These are phyloP conservation scores for Hypomyces perniciosus DNA, from an alignment of 2,329 filamentous ascomycete species.

Conservation along the genomic window DNA sequence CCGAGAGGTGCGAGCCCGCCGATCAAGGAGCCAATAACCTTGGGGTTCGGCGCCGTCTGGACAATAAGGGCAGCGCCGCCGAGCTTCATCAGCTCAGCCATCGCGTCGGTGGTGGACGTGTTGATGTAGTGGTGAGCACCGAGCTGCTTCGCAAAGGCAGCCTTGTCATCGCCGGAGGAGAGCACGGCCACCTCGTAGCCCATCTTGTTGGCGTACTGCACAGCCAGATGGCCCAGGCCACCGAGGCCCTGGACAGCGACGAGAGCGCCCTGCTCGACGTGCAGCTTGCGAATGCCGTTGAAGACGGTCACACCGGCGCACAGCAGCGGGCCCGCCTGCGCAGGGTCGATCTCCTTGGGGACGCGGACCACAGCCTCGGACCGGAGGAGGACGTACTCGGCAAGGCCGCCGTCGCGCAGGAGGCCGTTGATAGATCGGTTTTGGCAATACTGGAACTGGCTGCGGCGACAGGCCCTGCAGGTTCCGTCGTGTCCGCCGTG, in stretches of 20 bases:
- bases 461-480: constrained; percentile 58
- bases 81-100: constrained; percentile 44
- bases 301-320: constrained; percentile 62
- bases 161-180: constrained; percentile 59
- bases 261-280: constrained; percentile 45
- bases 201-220: constrained; percentile 72
- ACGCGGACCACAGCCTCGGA: constrained; percentile 55
- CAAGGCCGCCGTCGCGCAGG: constrained; percentile 60
- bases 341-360: constrained; percentile 46
- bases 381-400: constrained; percentile 56
- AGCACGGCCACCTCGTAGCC: constrained; percentile 67
- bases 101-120: constrained; percentile 44
- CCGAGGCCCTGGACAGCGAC: constrained; percentile 64
- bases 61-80: constrained; percentile 59
- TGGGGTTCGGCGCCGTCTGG: constrained; percentile 55
- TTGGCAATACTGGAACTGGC: constrained; percentile 63
- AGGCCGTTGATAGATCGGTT: constrained; percentile 60
- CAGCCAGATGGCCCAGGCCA: constrained; percentile 69
- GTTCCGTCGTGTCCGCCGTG: constrained; percentile 50
- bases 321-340: constrained; percentile 52
- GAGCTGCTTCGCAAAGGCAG: constrained; percentile 52
- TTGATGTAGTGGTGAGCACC: constrained; percentile 44
- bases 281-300: constrained; percentile 51
- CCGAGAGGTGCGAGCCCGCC: constrained; percentile 48
- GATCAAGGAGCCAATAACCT: constrained; percentile 47